Evolutionary conservation across 352 stramenopile genomes (phyloP), one percentile per base, ranked within the genome.

Genomic region (Thalassiosira exigua): DNA sequence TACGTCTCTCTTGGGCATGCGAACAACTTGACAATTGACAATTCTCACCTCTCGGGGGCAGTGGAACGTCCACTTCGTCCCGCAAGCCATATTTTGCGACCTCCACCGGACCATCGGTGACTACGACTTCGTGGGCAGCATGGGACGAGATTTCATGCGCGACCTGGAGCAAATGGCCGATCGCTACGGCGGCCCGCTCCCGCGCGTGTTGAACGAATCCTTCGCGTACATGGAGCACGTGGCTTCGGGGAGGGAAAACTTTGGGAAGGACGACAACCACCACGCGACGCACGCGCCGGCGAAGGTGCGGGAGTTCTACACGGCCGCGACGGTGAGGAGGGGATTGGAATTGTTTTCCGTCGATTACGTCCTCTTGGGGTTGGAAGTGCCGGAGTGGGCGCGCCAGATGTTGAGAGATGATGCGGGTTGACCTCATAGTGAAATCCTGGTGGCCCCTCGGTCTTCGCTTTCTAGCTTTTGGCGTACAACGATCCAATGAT

Each of bases 31-130:
- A n/a, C n/a, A n/a, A n/a, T n/a, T n/a, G n/a, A n/a, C n/a, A n/a
- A n/a, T n/a, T n/a, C n/a, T n/a, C n/a, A n/a, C n/a, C n/a, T n/a
- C n/a, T n/a, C n/a, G n/a, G n/a, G n/a, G n/a, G n/a, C n/a, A 86
- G 42, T 90, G 84, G 84, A 85, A 90, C 69, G 56, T 90, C 1
- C 84, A 90, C 64, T 90, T 88, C 76, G 58, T 83, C 33, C 84
- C 80, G n/a, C 69, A 87, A 29, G 61, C 68, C 9, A 79, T 90
- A 11, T 69, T 75, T 27, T 90, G 83, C 77, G 80, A 86, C 62
- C 42, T 90, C 0, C 84, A 81, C 66, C 75, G 78, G 12, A 77
- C 50, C 11, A 77, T 90, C 39, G 26, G 72, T 1, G 51, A 57
- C 11, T 90, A 88, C 59, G 76, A 86, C 42, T 88, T 86, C 65